A percentile compares a stretch with the other conserved stretches of the same genome.
Evolutionary conservation across 306 rosid species (phyloP).

Genomic region (Macrotyloma uniflorum): DNA sequence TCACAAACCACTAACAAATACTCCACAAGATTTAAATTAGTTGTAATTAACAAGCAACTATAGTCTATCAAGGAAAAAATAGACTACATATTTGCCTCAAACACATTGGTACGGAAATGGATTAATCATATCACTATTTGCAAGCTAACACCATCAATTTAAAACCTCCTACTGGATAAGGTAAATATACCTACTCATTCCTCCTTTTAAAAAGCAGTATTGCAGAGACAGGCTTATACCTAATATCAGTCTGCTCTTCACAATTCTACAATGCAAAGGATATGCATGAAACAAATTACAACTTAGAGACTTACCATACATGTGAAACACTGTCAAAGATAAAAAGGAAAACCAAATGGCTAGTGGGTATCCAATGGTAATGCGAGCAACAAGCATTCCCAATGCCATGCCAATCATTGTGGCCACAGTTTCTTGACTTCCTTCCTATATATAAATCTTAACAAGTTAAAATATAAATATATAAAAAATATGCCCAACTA

Average conservation of each 20-base stretch:
- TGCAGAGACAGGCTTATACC: not conserved
- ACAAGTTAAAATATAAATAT: conserved; percentile 2
- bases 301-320: conserved; percentile 65
- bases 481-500: conserved; percentile 19
- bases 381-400: conserved; percentile 87
- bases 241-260: not conserved
- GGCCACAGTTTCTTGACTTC: conserved; percentile 66
- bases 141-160: conserved; percentile 6
- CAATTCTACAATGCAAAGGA: conserved; percentile 25
- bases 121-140: not conserved
- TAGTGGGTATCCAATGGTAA: conserved; percentile 68
- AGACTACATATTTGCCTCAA: conserved; percentile 20
- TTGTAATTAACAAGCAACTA: not conserved
- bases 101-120: conserved; percentile 10
- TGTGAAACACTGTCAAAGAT: conserved; percentile 78
- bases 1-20: conserved; percentile 4
- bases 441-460: conserved; percentile 45
- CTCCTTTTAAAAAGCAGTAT: not conserved
- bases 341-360: conserved; percentile 83
- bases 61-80: not conserved
- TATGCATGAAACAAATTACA: conserved; percentile 19
- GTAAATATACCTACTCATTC: not conserved
- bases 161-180: not conserved
- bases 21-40: conserved; percentile 1
- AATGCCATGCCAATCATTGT: conserved; percentile 93